These are phyloP conservation scores for Flaveria sonorensis DNA, from an alignment of 129 eudicot species.

Conservation along the genomic window DNA sequence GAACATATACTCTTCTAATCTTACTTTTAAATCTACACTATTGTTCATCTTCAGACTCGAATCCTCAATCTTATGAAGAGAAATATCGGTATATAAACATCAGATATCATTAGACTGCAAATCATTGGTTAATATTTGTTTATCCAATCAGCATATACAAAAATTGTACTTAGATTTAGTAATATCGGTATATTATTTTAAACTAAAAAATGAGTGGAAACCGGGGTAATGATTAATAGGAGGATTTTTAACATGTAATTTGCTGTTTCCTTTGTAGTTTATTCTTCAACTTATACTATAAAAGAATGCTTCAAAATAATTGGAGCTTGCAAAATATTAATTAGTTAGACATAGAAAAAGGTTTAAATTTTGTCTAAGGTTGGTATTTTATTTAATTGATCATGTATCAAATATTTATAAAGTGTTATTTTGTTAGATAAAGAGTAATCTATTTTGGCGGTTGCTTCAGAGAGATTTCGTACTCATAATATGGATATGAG, in stretches of 20 bases:
- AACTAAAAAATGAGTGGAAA: constrained; percentile 20
- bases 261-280: constrained; percentile 26
- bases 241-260: constrained; percentile 21
- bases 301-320: constrained; percentile 20
- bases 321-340: constrained; percentile 12
- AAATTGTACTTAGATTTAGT: background rate
- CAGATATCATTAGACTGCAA: too few relatives aligned
- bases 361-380: too few relatives aligned
- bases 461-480: constrained; percentile 26
- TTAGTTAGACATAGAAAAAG: background rate
- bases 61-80: too few relatives aligned
- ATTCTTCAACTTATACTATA: constrained; percentile 19
- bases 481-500: constrained; percentile 29
- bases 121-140: background rate
- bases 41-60: too few relatives aligned
- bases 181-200: background rate
- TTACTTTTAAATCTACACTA: too few relatives aligned
- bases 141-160: background rate
- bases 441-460: constrained; percentile 30
- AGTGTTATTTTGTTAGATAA: background rate
- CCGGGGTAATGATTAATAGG: constrained; percentile 21
- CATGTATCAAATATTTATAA: background rate
- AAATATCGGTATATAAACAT: too few relatives aligned
- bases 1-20: too few relatives aligned
- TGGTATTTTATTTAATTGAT: background rate